Percentiles rank a stretch among this genome's conserved stretches.
Evolutionary conservation across 768 basidiomycete species (phyloP).

Genomic region (Lepiota venenata): DNA sequence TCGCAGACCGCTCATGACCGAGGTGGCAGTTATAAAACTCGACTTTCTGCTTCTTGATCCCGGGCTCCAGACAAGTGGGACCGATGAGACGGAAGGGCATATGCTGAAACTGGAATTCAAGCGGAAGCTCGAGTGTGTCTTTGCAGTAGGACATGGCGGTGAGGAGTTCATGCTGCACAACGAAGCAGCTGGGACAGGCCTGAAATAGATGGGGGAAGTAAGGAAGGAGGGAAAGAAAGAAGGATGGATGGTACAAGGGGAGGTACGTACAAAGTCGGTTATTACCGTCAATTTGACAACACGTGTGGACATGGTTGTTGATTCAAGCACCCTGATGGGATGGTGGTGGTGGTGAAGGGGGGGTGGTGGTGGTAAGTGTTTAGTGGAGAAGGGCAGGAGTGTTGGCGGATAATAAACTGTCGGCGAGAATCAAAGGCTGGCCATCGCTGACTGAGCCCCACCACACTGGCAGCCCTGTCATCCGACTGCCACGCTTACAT

Average conservation of each 20-base stretch:
- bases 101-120: slow-evolving; percentile 50
- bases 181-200: slow-evolving; percentile 51
- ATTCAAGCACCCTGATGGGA: slow-evolving; percentile 9
- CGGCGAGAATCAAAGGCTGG: slow-evolving; percentile 18
- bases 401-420: slow-evolving; percentile 12
- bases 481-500: slow-evolving; percentile 1
- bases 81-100: slow-evolving; percentile 48
- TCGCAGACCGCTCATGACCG: slow-evolving; percentile 47
- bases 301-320: slow-evolving; percentile 33
- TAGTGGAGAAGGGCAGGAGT: too few relatives aligned
- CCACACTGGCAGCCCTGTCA: not conserved
- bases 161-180: slow-evolving; percentile 50
- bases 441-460: slow-evolving; percentile 27
- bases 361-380: too few relatives aligned
- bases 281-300: slow-evolving; percentile 45
- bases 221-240: slow-evolving; percentile 8
- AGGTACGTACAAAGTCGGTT: slow-evolving; percentile 42
- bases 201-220: slow-evolving; percentile 16
- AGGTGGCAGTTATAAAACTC: slow-evolving; percentile 31
- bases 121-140: slow-evolving; percentile 42
- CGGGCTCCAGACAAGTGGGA: slow-evolving; percentile 33
- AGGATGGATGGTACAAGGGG: not conserved
- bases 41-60: slow-evolving; percentile 36
- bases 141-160: slow-evolving; percentile 46
- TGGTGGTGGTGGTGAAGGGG: slow-evolving; percentile 13